Percentiles rank a stretch among this genome's conserved stretches.
These are phyloP conservation scores for Leucoagaricus sp. DNA, from an alignment of 1,284 basidiomycete genomes.

Conservation along the genomic window DNA sequence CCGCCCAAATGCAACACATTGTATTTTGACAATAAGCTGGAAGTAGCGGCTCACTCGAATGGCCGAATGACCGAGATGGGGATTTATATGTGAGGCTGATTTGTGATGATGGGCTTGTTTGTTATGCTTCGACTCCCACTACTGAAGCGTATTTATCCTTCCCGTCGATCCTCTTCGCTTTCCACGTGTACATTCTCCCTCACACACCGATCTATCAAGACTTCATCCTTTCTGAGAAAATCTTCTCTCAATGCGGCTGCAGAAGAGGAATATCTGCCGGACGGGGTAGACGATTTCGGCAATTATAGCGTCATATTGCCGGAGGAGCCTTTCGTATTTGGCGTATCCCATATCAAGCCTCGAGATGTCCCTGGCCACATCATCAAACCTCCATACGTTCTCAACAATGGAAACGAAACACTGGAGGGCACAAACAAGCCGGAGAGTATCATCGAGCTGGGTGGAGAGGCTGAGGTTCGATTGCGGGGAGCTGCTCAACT, in stretches of 20 bases:
- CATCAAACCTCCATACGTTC: conserved; percentile 60
- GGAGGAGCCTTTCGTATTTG: conserved; percentile 63
- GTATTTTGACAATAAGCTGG: background rate
- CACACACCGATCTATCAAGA: too few species aligned
- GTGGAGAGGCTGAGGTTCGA: conserved; percentile 54
- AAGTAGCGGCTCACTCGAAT: background rate
- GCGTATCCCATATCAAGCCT: conserved; percentile 60
- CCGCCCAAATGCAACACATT: background rate
- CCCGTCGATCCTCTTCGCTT: background rate
- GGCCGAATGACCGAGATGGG: background rate
- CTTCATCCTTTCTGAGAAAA: background rate
- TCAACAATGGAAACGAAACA: conserved; percentile 17
- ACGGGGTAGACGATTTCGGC: conserved; percentile 44
- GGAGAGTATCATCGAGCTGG: conserved; percentile 50
- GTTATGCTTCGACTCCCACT: conserved; percentile 14
- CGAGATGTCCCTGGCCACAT: conserved; percentile 64
- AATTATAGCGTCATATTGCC: conserved; percentile 67
- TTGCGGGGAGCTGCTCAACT: conserved; percentile 63
- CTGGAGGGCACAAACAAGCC: conserved; percentile 14
- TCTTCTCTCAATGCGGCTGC: background rate
- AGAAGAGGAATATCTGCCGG: conserved; percentile 10
- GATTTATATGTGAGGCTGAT: background rate
- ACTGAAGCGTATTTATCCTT: background rate
- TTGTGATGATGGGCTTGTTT: background rate
- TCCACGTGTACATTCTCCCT: background rate